Evolutionary conservation across 805 yeast genomes (phyloP), one percentile per base, ranked within the genome.

Genomic region (Aciculoconidium aculeatum): DNA sequence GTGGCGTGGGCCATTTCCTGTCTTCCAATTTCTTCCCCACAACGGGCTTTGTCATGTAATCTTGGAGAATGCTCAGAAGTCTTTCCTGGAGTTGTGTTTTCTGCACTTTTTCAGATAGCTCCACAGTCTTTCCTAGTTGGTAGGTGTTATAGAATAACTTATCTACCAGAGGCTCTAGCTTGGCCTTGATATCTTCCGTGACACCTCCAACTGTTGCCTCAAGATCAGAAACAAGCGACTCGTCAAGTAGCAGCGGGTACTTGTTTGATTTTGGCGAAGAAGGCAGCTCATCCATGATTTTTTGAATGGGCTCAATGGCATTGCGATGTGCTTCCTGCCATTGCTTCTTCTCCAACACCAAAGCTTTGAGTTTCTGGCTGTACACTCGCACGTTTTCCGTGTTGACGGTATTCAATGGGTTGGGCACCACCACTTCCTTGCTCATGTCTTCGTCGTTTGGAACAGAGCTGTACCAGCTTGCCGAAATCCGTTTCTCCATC

Each of bases 381-480:
- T 71, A 72, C 20, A 67, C 53, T 17, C 63, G 58, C 11, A 78
- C 51, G 28, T 71, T 73, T 23, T 61, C 56, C 20, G 44, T 36
- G 44, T 80, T 80, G 21, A 69, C 58, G 6, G 56, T 51, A 42
- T 82, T 82, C 26, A 72, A 64, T n/a, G 73, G 70, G 47, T 82
- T 81, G 1, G 84, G 80, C 19, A 64, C 50, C 18, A 70, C 44
- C 5, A 61, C 51, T 30, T 54, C 52, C 25, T 44, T 51, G 30
- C 48, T 53, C 12, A 45, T 37, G 10, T 47, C 30, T 4, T 44
- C 45, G 13, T 40, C 41, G 6, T 44, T 47, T 4, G 41, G 53
- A 1, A 41, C 51, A 3, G 45, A 51, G 29, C 61, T 63, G 68
- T 80, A 78, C 94, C 92, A 83, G 45, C 80, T 75, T 3, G 81